phyloP scores from a whole-genome alignment of 2,329 filamentous ascomycete species.

The Hypoxylon sp. region DNA sequence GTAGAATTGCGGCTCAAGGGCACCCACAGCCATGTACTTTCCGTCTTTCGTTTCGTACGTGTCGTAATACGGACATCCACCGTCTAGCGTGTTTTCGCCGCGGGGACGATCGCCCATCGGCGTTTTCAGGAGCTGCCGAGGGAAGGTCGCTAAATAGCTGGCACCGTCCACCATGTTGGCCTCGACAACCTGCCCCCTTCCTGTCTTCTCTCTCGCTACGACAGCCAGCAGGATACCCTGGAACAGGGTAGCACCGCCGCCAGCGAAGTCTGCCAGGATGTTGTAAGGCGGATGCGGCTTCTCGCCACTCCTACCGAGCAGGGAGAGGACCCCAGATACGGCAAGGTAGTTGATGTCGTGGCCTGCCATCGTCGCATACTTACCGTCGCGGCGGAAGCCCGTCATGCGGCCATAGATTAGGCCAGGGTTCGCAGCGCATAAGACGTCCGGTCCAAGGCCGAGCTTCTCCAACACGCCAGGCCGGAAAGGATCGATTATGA shows the following conservation, averaged over 20 bases:
- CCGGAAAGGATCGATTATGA: constrained; percentile 92
- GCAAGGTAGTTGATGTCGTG: constrained; percentile 98
- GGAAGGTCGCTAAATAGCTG: constrained; percentile 80
- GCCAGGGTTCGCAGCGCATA: constrained; percentile 73
- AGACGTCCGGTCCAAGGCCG: constrained; percentile 74
- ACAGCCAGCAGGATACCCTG: constrained; percentile 84
- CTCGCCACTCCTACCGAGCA: constrained; percentile 75
- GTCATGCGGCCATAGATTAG: constrained; percentile 87
- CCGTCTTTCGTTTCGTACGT: constrained; percentile 86
- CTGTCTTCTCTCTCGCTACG: constrained; percentile 67
- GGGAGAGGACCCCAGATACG: constrained; percentile 78
- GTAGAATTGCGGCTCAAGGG: constrained; percentile 89
- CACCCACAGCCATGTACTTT: constrained; percentile 85
- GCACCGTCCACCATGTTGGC: constrained; percentile 96
- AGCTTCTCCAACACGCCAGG: constrained; percentile 89
- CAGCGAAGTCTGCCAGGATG: constrained; percentile 88
- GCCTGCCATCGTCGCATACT: constrained; percentile 86
- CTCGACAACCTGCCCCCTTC: constrained; percentile 86
- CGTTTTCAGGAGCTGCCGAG: constrained; percentile 71
- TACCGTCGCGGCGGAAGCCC: constrained; percentile 86
- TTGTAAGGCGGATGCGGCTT: constrained; percentile 83
- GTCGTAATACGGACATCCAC: constrained; percentile 87
- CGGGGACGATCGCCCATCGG: constrained; percentile 68
- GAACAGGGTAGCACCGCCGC: constrained; percentile 83
- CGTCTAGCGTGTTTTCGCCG: constrained; percentile 82